Evolutionary conservation across 495 filamentous ascomycete species (phyloP), one percentile per base, ranked within the genome.

Genomic region (Neurospora africana): DNA sequence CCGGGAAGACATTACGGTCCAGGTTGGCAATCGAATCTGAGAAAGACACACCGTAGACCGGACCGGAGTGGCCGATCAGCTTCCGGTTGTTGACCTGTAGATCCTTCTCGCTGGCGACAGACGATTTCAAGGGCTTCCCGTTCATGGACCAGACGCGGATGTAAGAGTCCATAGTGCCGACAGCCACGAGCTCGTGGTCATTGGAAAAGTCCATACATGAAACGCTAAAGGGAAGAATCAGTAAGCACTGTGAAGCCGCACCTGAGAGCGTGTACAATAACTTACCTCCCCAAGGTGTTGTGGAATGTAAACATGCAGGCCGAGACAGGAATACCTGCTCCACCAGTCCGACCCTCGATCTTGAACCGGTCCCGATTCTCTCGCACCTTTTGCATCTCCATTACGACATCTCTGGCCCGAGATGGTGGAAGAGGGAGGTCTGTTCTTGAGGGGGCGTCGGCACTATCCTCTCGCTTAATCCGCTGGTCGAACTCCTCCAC

Each of bases 281-380:
- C 88, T 84, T 83, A 97, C 94, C 87, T 89, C 76, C 97, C 92
- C 72, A 91, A 88, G 8, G 93, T 97, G 79, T 99, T 98, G 83
- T 99, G 96, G 76, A 98, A 97, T 0, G 95, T 98, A 76, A 93
- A 97, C 91, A 98, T 97, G 85, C 89, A 92, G 13, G 95, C 89
- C 76, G 93, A 95, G 35, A 97, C 85, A 58, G 88, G 91, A 65
- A 92, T 88, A 8, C 92, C 92, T 68, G 92, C 85, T 36, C 93
- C 93, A 44, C 92, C 92, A 44, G 91, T 93, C 27, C 91, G 86
- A 47, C 89, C 88, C 70, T 93, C 90, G 68, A 99, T 93, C 69
- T 87, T 88, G 79, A 97, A 96, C 33, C 94, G 86, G 77, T 98
- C 95, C 17, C 95, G 89, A 75, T 94, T 91, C 78, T 99, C 95